A percentile compares a stretch with the other conserved stretches of the same genome.
phyloP scores from a whole-genome alignment of 768 basidiomycete genomes.

The Termitomyces sp. region DNA sequence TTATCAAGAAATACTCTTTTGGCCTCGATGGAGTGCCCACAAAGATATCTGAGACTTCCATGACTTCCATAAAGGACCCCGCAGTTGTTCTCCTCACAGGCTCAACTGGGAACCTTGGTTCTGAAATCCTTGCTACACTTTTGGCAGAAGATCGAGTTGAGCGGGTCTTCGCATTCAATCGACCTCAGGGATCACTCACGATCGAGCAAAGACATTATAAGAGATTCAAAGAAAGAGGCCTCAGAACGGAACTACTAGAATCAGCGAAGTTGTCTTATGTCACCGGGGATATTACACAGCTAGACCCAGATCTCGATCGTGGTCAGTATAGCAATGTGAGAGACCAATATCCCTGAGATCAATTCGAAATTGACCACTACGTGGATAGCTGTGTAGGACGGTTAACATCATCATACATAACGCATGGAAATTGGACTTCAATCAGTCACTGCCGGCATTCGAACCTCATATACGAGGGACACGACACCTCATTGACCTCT shows the following conservation, averaged over 20 bases:
- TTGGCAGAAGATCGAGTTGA: slow-evolving; percentile 28
- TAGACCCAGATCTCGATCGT: slow-evolving; percentile 22
- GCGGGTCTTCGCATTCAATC: slow-evolving; percentile 33
- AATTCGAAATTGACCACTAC: background rate
- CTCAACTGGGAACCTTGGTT: slow-evolving; percentile 20
- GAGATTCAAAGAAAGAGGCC: slow-evolving; percentile 6
- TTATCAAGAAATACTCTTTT: slow-evolving; percentile 31
- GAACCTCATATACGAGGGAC: slow-evolving; percentile 30
- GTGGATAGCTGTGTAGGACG: slow-evolving; percentile 11
- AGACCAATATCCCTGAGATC: background rate
- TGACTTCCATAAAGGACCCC: no score
- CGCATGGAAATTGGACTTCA: slow-evolving; percentile 40
- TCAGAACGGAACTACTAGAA: background rate
- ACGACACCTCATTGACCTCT: slow-evolving; percentile 27
- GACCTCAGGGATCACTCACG: slow-evolving; percentile 1
- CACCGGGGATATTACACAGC: slow-evolving; percentile 3
- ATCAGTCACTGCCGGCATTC: slow-evolving; percentile 30
- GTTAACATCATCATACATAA: slow-evolving; percentile 29
- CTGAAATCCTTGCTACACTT: slow-evolving; percentile 16
- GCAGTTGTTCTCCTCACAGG: slow-evolving; percentile 19
- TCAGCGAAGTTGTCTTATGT: slow-evolving; percentile 8
- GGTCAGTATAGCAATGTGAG: slow-evolving; percentile 8
- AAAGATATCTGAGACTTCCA: no score
- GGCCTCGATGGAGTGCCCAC: no score
- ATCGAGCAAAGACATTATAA: slow-evolving; percentile 7